A percentile compares a stretch with the other conserved stretches of the same genome.
Conservation (phyloP, 768 basidiomycete species). For the Tulasnella sp. region DNA sequence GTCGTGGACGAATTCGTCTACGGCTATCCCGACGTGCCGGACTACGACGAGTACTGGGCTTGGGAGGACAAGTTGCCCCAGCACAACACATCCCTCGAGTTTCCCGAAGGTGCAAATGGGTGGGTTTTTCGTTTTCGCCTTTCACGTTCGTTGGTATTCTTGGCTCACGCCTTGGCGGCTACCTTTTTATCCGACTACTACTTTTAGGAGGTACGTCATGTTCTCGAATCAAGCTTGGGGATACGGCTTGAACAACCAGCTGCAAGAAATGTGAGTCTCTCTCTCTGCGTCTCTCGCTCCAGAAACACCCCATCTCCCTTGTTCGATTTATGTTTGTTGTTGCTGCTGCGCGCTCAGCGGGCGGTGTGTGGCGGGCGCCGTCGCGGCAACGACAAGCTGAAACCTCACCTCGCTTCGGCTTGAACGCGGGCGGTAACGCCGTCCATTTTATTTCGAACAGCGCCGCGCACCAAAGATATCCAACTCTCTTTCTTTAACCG, state of each 20-base stretch:
- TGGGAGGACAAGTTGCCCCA: constrained; percentile 38
- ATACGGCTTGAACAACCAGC: constrained; percentile 13
- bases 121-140: background rate
- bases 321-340: too few species aligned
- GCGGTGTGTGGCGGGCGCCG: background rate
- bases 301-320: background rate
- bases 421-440: background rate
- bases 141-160: background rate
- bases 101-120: constrained; percentile 28
- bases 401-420: background rate
- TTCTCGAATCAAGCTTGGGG: constrained; percentile 14
- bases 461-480: background rate
- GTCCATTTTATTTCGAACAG: background rate
- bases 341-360: too few species aligned
- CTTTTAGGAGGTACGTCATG: constrained; percentile 2
- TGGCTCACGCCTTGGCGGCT: background rate
- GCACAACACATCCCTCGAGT: constrained; percentile 30
- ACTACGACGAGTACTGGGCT: constrained; percentile 34
- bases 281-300: background rate
- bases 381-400: background rate
- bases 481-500: background rate
- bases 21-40: constrained; percentile 24
- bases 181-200: background rate
- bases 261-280: constrained; percentile 12
- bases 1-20: constrained; percentile 6